Conservation (phyloP, 2,329 filamentous ascomycete species). For the Rutstroemia sp. region DNA sequence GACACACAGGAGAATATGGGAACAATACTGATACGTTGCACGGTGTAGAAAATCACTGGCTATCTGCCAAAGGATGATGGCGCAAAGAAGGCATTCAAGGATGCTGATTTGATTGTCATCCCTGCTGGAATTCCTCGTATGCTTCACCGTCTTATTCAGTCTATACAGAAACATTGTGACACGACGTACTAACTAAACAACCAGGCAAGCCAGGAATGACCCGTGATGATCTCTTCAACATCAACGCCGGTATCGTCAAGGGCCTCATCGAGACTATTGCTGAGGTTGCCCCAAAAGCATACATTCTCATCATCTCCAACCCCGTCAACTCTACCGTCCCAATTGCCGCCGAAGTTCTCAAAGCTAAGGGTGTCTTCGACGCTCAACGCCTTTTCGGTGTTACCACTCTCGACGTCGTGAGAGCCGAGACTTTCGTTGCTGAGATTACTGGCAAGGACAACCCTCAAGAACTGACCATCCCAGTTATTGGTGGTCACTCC, state of each 20-base stretch:
- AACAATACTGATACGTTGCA: neutral
- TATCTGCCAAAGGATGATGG: constrained; percentile 72
- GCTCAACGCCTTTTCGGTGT: constrained; percentile 98
- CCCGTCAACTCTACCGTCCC: constrained; percentile 99
- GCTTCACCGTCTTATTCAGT: neutral
- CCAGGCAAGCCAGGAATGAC: constrained; percentile 79
- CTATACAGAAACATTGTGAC: too few species aligned
- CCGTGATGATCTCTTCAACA: constrained; percentile 99
- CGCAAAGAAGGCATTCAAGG: constrained; percentile 74
- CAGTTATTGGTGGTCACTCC: constrained; percentile 94
- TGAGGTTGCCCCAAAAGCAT: constrained; percentile 81
- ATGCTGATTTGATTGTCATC: constrained; percentile 90
- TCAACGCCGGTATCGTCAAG: constrained; percentile 98
- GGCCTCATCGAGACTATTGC: constrained; percentile 95
- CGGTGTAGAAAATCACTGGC: constrained; percentile 77
- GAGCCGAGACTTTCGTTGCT: constrained; percentile 94
- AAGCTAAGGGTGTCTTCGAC: constrained; percentile 93
- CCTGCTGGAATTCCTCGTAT: constrained; percentile 88
- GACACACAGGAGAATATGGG: neutral
- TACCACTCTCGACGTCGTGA: constrained; percentile 97
- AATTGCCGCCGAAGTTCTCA: constrained; percentile 96
- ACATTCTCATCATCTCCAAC: constrained; percentile 97
- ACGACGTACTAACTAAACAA: neutral
- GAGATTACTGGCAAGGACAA: constrained; percentile 38
- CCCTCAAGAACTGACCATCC: constrained; percentile 55